Evolutionary conservation across 2,329 filamentous ascomycete species (phyloP).

Genomic region (Sporothrix brasiliensis): DNA sequence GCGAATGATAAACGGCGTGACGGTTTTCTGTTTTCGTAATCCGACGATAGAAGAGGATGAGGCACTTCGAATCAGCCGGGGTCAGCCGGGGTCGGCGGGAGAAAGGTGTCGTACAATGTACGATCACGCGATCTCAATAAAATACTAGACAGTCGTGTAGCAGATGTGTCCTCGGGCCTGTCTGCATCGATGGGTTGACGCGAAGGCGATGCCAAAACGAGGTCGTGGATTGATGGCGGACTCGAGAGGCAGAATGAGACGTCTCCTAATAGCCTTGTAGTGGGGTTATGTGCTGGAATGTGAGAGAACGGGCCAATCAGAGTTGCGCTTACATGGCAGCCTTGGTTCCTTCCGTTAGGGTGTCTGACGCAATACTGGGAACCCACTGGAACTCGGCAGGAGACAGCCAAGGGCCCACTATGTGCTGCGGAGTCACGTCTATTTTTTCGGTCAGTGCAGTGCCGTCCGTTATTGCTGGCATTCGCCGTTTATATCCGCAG

Average conservation of each 20-base stretch:
- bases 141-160: background rate
- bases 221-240: background rate
- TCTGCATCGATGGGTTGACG: constrained; percentile 9
- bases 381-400: background rate
- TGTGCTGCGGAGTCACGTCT: background rate
- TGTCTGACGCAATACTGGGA: constrained; percentile 9
- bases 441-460: background rate
- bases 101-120: background rate
- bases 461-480: constrained; percentile 15
- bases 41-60: background rate
- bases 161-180: background rate
- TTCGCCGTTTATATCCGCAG: constrained; percentile 5
- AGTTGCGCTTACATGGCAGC: constrained; percentile 21
- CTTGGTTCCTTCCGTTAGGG: background rate
- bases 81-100: background rate
- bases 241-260: constrained; percentile 7
- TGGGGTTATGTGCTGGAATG: constrained; percentile 7
- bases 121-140: background rate
- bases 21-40: background rate
- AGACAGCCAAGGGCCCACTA: background rate
- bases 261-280: constrained; percentile 20
- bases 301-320: constrained; percentile 21
- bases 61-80: no score
- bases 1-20: background rate
- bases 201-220: background rate